Base-by-base conservation (phyloP, 176 grass and related monocot genomes). In the Raddia distichophylla region DNA sequence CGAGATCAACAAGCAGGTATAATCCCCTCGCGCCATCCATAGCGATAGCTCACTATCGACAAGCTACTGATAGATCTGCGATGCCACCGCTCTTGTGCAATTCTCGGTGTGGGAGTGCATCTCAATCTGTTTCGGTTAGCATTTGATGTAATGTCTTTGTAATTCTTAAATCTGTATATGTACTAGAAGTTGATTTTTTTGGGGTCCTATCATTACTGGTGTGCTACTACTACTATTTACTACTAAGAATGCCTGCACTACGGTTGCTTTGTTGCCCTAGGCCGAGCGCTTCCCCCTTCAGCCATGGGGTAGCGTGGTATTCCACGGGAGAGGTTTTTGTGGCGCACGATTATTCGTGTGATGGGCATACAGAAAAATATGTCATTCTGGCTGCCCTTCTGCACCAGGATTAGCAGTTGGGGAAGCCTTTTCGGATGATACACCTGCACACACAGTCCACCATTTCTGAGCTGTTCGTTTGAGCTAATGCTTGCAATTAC, bases 1-100 rank as follows among this genome's bases (percentile, higher is more conserved):
- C 19, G 95, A 98, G 86, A 91, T 97, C 82, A 97, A 98, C 90
- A 94, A 98, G 69, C 95, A 98, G 95, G 95, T 98, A 82, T 83
- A 35, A 8, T 5, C 1, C 7, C 13, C 33, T 48, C 2, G 20
- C 12, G 17, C 64, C 64, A 8, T 2, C 16, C 9, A 33, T 33
- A 0, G 48, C 70, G 37, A 40, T 27, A 27, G 27, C 27, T 27
- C 27, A 27, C 27, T 27, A 27, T 27, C 27, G 27, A 27, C 27
- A 27, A 27, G 27, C 27, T 27, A 27, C 27, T 27, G 27, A 27
- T 90, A 67, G 71, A 86, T 86, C 71, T 63, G 79, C 64, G 49
- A 8, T 84, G 17, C 5, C 43, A n/a, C 2, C 42, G 9, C 6
- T 14, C 18, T 47, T 15, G 2, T 33, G 12, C 37, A 6, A 15